These are phyloP conservation scores for Tricharina praecox DNA, from an alignment of 495 filamentous ascomycete species.

Conservation along the genomic window DNA sequence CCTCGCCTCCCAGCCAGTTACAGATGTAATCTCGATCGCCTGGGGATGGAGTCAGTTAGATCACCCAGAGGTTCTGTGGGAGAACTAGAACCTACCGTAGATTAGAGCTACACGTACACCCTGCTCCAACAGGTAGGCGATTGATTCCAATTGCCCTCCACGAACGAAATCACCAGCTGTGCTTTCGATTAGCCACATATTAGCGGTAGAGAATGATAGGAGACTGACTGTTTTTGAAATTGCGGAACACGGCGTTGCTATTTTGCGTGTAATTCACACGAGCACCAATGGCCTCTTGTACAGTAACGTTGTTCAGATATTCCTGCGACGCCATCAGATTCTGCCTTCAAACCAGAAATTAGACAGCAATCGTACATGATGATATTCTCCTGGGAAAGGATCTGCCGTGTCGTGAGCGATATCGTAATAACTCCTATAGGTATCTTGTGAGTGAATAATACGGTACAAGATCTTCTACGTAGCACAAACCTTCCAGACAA, in stretches of 20 bases:
- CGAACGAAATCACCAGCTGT: slow-evolving; percentile 29
- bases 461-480: neutral
- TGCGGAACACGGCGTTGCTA: slow-evolving; percentile 32
- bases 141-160: slow-evolving; percentile 35
- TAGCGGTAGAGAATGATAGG: too few relatives aligned
- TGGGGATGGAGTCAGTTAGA: slow-evolving; percentile 8
- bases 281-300: slow-evolving; percentile 48
- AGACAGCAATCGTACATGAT: slow-evolving; percentile 14
- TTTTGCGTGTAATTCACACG: slow-evolving; percentile 49
- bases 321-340: slow-evolving; percentile 28
- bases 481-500: slow-evolving; percentile 6
- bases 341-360: too few relatives aligned
- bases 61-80: slow-evolving; percentile 14
- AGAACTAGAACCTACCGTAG: slow-evolving; percentile 40
- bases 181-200: slow-evolving; percentile 10
- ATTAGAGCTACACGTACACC: slow-evolving; percentile 52
- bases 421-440: slow-evolving; percentile 43
- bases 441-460: too few relatives aligned
- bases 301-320: slow-evolving; percentile 44
- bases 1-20: slow-evolving; percentile 51
- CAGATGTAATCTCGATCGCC: slow-evolving; percentile 40
- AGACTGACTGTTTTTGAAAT: slow-evolving; percentile 36
- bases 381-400: slow-evolving; percentile 47
- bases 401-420: slow-evolving; percentile 37
- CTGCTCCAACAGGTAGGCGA: slow-evolving; percentile 37